Conservation (phyloP, 116 monocot genomes). For the Thalassia testudinum region DNA sequence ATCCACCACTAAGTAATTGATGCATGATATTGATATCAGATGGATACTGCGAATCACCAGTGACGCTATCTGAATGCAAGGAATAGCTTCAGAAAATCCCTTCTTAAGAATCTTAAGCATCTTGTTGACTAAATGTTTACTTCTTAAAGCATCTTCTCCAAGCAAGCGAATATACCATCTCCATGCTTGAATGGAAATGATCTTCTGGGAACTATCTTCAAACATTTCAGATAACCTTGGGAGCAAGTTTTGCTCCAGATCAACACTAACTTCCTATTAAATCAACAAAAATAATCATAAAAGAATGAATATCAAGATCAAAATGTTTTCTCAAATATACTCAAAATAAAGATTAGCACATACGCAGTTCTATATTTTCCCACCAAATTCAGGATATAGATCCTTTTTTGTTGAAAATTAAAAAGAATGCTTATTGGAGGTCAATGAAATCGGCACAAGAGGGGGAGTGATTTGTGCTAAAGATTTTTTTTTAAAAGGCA, state of each 20-base stretch:
- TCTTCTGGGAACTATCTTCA: conserved; percentile 19
- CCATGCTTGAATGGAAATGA: conserved; percentile 46
- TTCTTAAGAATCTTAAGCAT: conserved; percentile 50
- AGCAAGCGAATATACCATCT: conserved; percentile 56
- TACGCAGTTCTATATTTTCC: too few species aligned
- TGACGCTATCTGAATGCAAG: conserved; percentile 40
- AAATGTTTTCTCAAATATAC: background rate
- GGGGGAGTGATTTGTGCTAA: too few species aligned
- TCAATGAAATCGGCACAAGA: too few species aligned
- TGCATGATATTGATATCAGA: too few species aligned
- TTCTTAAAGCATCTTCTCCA: conserved; percentile 13
- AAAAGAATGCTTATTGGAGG: too few species aligned
- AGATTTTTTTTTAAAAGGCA: too few species aligned
- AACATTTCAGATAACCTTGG: conserved; percentile 25
- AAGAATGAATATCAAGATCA: too few species aligned
- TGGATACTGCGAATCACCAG: conserved; percentile 17
- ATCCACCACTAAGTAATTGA: background rate
- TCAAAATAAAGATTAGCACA: too few species aligned
- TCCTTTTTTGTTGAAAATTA: too few species aligned
- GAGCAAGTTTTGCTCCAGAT: conserved; percentile 34
- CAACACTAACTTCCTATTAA: conserved; percentile 16
- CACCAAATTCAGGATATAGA: too few species aligned
- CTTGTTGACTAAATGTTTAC: conserved; percentile 31
- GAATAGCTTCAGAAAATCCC: conserved; percentile 31
- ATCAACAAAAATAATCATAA: conserved; percentile 5